A percentile compares a stretch with the other conserved stretches of the same genome.
phyloP scores from a whole-genome alignment of 2,329 filamentous ascomycete genomes.

The Dothistroma septosporum region DNA sequence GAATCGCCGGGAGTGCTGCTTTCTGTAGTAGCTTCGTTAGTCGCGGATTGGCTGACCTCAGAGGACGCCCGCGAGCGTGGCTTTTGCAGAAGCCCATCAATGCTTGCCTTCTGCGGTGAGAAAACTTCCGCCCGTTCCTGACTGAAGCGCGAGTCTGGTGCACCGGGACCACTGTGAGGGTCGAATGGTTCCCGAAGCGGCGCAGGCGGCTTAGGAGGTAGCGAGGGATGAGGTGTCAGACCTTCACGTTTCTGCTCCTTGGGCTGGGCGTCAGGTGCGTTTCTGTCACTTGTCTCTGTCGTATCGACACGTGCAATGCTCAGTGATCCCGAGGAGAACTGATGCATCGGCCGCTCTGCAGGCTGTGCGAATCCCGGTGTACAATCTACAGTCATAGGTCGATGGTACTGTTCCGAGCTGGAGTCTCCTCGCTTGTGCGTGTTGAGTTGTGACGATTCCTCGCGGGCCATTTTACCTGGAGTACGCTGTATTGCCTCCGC shows the following conservation, averaged over 20 bases:
- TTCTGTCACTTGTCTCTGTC: not conserved
- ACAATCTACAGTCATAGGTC: conserved; percentile 12
- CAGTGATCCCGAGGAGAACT: conserved; percentile 18
- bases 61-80: conserved; percentile 22
- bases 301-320: conserved; percentile 18
- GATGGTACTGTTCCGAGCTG: conserved; percentile 15
- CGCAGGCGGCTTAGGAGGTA: not conserved
- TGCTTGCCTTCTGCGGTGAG: not conserved
- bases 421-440: conserved; percentile 7
- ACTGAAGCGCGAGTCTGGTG: conserved; percentile 11
- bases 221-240: not conserved
- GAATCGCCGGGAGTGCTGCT: conserved; percentile 11
- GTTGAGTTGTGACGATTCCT: not conserved
- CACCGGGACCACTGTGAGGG: conserved; percentile 18
- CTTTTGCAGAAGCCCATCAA: conserved; percentile 5
- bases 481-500: not conserved
- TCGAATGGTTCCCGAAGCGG: conserved; percentile 5
- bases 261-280: not conserved
- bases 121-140: not conserved
- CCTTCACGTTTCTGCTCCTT: not conserved
- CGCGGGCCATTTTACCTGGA: not conserved
- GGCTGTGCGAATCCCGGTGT: not conserved
- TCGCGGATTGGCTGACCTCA: conserved; percentile 16
- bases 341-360: conserved; percentile 12
- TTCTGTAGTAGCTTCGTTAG: conserved; percentile 18